Percentiles rank a stretch among this genome's conserved stretches.
Conservation (phyloP, 164 flowering plant genomes). For the Chloranthus sessilifolius region DNA sequence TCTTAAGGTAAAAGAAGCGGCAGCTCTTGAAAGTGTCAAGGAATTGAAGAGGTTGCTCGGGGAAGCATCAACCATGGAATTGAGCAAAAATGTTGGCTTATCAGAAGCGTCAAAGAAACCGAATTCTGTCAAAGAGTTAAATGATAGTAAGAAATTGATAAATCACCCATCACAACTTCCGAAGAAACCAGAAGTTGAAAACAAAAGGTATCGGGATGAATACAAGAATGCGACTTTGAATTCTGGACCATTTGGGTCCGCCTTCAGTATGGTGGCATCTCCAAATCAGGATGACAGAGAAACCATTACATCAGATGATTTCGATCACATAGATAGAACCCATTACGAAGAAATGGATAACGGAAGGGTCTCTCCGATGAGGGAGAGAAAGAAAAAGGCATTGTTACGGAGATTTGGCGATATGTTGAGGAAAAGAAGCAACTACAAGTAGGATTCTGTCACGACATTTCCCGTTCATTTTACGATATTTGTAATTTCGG, state of each 20-base stretch:
- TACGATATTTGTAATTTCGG: too few species aligned
- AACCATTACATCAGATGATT: slow-evolving; percentile 26
- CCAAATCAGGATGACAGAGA: slow-evolving; percentile 34
- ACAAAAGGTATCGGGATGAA: slow-evolving; percentile 19
- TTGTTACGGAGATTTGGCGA: slow-evolving; percentile 57
- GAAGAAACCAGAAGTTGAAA: slow-evolving; percentile 23
- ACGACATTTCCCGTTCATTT: too few species aligned
- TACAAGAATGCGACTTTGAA: slow-evolving; percentile 15
- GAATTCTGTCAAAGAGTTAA: slow-evolving; percentile 13
- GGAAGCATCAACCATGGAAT: slow-evolving; percentile 13
- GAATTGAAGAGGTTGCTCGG: slow-evolving; percentile 42
- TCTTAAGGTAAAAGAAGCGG: slow-evolving; percentile 43
- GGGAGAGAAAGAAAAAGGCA: slow-evolving; percentile 46
- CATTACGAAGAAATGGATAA: slow-evolving; percentile 37
- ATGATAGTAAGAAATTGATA: slow-evolving; percentile 14
- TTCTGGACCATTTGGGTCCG: slow-evolving; percentile 51
- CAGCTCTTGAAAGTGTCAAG: slow-evolving; percentile 44
- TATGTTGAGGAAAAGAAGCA: slow-evolving; percentile 38
- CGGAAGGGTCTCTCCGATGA: slow-evolving; percentile 21
- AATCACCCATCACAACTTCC: background rate
- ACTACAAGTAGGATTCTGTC: too few species aligned
- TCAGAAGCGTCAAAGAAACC: slow-evolving; percentile 9
- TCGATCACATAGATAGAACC: slow-evolving; percentile 31
- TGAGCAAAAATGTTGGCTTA: slow-evolving; percentile 1
- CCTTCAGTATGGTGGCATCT: slow-evolving; percentile 43